Conservation (phyloP, 768 basidiomycete species). For the Lactarius pseudohatsudake region DNA sequence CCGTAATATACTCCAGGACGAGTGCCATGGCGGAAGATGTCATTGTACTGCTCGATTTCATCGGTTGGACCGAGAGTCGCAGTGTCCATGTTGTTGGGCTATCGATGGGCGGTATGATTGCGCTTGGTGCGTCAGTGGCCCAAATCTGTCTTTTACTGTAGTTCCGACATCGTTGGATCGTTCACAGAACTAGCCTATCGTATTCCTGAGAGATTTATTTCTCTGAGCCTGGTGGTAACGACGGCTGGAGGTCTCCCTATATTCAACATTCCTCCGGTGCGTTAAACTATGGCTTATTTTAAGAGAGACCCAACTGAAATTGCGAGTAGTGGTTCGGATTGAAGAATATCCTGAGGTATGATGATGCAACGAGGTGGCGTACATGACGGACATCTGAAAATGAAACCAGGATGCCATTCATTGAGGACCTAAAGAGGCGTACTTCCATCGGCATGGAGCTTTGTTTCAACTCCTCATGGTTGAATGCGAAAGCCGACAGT, state of each 20-base stretch:
- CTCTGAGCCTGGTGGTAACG: constrained; percentile 67
- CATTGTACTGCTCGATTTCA: constrained; percentile 61
- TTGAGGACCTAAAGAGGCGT: no score
- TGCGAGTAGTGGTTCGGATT: constrained; percentile 30
- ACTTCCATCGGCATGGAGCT: no score
- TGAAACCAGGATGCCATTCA: no score
- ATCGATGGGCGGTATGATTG: constrained; percentile 39
- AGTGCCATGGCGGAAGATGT: constrained; percentile 79
- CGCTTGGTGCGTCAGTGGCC: constrained; percentile 52
- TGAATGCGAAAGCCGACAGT: no score
- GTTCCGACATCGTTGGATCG: background rate
- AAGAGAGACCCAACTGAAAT: background rate
- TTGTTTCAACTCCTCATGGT: no score
- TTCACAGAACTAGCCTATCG: constrained; percentile 61
- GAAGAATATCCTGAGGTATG: constrained; percentile 11
- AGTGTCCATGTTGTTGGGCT: constrained; percentile 70
- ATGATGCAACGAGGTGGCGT: background rate
- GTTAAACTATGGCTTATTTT: constrained; percentile 26
- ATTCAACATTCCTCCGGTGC: constrained; percentile 64
- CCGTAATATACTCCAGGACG: constrained; percentile 45
- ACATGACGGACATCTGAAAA: no score
- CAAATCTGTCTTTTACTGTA: background rate
- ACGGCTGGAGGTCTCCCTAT: constrained; percentile 60
- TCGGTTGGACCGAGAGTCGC: constrained; percentile 67
- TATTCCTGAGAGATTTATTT: constrained; percentile 65